Base-by-base conservation (phyloP, 2,329 filamentous ascomycete species). In the Claviceps purpurea region DNA sequence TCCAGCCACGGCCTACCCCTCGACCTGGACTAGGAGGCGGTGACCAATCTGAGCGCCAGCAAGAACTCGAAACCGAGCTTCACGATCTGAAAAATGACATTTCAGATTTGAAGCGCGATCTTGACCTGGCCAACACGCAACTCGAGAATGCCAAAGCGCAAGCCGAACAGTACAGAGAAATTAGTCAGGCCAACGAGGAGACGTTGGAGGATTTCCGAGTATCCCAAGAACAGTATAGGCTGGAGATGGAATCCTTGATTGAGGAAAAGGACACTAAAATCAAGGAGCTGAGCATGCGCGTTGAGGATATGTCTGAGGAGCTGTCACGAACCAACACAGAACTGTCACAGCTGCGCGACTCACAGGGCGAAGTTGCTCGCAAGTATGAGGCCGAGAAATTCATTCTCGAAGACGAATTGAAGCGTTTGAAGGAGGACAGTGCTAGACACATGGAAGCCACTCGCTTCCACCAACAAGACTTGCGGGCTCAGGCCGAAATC, bases 401-500 rank as follows among this genome's bases (percentile, higher is more conserved):
- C 5, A 78, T 79, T 18, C 75, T 93, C 5, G 85, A 95, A 60
- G 76, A 84, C 10, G 89, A 97, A 61, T 81, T 96, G 50, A 74
- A 78, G 22, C 81, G 88, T 38, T 73, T 97, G 30, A 93, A 87
- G 65, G 89, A 94, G 47, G 86, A 95, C 58, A 85, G 85, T 53
- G 86, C 89, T 58, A 81, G 86, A 50, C 84, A 91, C 64, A 76
- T 82, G 55, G 85, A 89, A 55, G 84, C 89, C 49, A 83, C 88
- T 37, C 83, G 87, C 58, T 89, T 86, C 63, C 87, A 95, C 63
- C 88, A 94, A 64, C 86, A 95, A 60, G 90, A 97, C 61, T 79
- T 97, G 43, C 90, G 93, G 56, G 84, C 88, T 0, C 93, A 98
- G 67, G 90, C 91, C 30, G 87, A 94, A 45, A 97, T 98, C 61